Percentiles rank a stretch among this genome's conserved stretches.
Evolutionary conservation across 805 yeast genomes (phyloP).

Genomic region (Ascoidea rubescens): DNA sequence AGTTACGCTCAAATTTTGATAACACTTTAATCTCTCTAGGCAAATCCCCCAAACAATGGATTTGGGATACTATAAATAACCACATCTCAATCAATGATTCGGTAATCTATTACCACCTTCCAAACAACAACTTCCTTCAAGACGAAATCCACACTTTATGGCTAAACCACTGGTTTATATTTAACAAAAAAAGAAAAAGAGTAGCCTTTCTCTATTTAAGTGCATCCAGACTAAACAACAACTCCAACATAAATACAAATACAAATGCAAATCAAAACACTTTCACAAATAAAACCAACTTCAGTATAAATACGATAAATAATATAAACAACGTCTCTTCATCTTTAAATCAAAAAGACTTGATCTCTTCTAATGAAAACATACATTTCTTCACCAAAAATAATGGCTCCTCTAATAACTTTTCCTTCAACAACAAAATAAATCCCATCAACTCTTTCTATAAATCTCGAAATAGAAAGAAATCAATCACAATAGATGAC

Average conservation of each 20-base stretch:
- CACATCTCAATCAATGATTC: conserved; percentile 57
- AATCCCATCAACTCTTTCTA: too few relatives aligned
- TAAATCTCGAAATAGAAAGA: conserved; percentile 2
- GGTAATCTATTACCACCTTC: conserved; percentile 21
- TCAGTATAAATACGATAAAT: not conserved
- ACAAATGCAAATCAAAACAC: conserved; percentile 8
- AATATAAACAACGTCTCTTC: too few relatives aligned
- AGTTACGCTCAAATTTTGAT: conserved; percentile 54
- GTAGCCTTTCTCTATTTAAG: conserved; percentile 76
- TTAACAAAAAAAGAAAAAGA: conserved; percentile 81
- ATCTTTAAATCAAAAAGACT: too few relatives aligned
- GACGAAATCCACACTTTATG: conserved; percentile 52
- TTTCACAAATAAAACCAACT: conserved; percentile 1
- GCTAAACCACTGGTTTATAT: conserved; percentile 83
- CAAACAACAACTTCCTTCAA: conserved; percentile 45
- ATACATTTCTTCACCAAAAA: too few relatives aligned
- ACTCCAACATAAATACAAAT: conserved; percentile 1
- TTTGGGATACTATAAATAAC: conserved; percentile 80
- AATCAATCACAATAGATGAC: conserved; percentile 8
- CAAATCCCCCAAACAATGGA: conserved; percentile 42
- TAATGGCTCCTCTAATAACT: too few relatives aligned
- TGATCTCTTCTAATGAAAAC: too few relatives aligned
- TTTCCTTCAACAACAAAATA: too few relatives aligned
- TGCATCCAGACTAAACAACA: conserved; percentile 22
- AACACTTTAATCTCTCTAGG: conserved; percentile 62